Conservation (phyloP, 1,139 yeast species). For the Zygotorulaspora mrakii region DNA sequence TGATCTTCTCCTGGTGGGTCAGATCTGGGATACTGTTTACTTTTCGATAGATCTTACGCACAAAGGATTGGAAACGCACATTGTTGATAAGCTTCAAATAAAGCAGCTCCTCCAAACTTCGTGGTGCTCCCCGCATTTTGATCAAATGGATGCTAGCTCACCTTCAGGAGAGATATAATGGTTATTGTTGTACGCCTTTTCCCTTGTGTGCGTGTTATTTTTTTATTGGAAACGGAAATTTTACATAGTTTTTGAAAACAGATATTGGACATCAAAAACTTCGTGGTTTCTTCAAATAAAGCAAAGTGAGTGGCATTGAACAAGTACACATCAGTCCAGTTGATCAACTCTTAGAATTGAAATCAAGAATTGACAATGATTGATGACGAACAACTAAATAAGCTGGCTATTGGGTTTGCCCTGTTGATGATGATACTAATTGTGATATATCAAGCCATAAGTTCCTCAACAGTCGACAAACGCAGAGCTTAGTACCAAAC, state of each 20-base stretch:
- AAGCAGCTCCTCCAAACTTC: constrained; percentile 48
- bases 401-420: constrained; percentile 73
- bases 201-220: no score
- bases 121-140: constrained; percentile 36
- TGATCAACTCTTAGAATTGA: not conserved
- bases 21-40: constrained; percentile 54
- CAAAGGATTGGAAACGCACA: constrained; percentile 65
- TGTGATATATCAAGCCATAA: constrained; percentile 58
- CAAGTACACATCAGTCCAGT: not conserved
- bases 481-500: constrained; percentile 3
- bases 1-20: constrained; percentile 36
- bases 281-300: not conserved
- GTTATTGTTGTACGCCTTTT: no score
- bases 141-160: not conserved
- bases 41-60: constrained; percentile 57
- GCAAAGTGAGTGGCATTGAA: not conserved
- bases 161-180: not conserved
- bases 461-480: constrained; percentile 31
- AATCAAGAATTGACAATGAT: constrained; percentile 51
- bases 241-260: not conserved
- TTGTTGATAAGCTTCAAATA: constrained; percentile 54
- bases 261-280: not conserved
- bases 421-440: constrained; percentile 67
- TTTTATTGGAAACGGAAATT: no score
- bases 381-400: constrained; percentile 71